Conservation (phyloP, 306 rosid genomes). For the Arachis stenosperma region DNA sequence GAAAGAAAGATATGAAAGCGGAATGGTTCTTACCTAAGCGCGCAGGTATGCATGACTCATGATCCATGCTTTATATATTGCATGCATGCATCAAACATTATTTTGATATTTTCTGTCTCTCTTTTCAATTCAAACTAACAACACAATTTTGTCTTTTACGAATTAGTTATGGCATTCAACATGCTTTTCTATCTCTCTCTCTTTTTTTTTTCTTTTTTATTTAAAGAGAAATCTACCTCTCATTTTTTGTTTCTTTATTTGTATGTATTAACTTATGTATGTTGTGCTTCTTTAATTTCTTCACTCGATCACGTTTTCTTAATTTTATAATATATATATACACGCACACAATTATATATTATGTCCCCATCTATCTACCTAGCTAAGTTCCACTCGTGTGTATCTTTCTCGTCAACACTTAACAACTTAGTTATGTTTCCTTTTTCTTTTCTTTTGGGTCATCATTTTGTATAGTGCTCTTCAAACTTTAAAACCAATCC, state of each 20-base stretch:
- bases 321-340: not conserved
- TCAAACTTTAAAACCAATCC: conserved; percentile 31
- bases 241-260: too few relatives aligned
- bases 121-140: not conserved
- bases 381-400: not conserved
- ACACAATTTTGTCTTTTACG: not conserved
- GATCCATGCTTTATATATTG: not conserved
- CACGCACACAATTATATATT: too few relatives aligned
- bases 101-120: not conserved
- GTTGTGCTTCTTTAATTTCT: not conserved
- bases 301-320: not conserved
- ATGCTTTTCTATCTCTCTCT: not conserved
- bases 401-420: not conserved
- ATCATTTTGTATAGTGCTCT: conserved; percentile 13
- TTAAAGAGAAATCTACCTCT: too few relatives aligned
- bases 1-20: not conserved
- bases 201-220: too few relatives aligned
- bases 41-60: not conserved
- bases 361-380: not conserved
- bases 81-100: not conserved
- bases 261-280: not conserved
- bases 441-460: not conserved
- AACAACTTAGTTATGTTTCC: not conserved
- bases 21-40: not conserved
- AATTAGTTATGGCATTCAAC: not conserved